A percentile compares a stretch with the other conserved stretches of the same genome.
Conservation (phyloP, 768 basidiomycete species). For the Cystobasidium onofrii region DNA sequence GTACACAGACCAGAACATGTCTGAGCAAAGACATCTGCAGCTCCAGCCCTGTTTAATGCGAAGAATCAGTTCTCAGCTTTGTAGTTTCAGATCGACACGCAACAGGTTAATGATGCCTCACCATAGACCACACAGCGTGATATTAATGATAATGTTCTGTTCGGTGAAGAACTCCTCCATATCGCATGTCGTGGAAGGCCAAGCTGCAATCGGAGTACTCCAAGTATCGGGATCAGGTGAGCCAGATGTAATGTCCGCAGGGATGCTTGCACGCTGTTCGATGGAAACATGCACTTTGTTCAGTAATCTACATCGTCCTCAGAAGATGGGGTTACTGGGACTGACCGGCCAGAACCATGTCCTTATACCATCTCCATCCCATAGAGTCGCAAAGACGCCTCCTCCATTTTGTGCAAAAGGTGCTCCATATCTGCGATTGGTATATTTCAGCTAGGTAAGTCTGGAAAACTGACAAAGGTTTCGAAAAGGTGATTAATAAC, state of each 20-base stretch:
- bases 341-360: constrained; percentile 32
- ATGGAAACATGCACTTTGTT: too few species aligned
- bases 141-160: constrained; percentile 33
- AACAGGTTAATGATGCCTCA: too few species aligned
- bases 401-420: constrained; percentile 14
- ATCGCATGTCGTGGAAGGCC: constrained; percentile 34
- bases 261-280: constrained; percentile 30
- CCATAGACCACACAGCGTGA: constrained; percentile 27
- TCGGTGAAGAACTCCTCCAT: constrained; percentile 22
- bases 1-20: constrained; percentile 33
- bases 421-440: not conserved
- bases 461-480: too few species aligned
- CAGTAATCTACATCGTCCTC: too few species aligned
- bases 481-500: not conserved
- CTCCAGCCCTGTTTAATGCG: constrained; percentile 31
- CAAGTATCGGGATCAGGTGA: constrained; percentile 27
- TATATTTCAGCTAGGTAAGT: too few species aligned
- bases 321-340: too few species aligned
- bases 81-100: too few species aligned
- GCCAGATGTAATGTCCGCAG: constrained; percentile 19
- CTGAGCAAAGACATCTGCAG: constrained; percentile 23
- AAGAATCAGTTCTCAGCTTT: too few species aligned
- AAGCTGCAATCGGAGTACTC: constrained; percentile 17
- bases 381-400: constrained; percentile 32
- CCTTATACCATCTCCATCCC: constrained; percentile 30